Evolutionary conservation across 257 asterid genomes (phyloP).

Genomic region (Buddleja alternifolia): DNA sequence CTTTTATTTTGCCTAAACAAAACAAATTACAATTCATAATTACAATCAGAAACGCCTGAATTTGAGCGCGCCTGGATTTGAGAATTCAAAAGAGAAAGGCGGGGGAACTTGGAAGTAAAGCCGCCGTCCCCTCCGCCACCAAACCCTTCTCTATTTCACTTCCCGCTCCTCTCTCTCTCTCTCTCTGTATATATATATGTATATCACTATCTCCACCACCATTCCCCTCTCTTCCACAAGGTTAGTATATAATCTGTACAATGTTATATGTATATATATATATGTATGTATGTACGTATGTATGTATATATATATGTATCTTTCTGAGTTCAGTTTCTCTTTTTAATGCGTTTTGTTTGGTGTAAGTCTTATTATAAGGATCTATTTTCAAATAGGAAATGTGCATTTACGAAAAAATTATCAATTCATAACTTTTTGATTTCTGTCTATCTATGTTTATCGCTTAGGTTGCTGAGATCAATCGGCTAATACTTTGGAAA

Average conservation of each 20-base stretch:
- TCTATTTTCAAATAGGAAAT: background rate
- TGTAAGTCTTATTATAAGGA: background rate
- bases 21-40: too few relatives aligned
- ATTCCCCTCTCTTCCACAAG: conserved; percentile 11
- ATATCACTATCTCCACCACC: background rate
- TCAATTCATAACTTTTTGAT: background rate
- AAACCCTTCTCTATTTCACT: background rate
- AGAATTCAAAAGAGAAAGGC: background rate
- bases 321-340: background rate
- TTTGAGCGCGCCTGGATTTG: conserved; percentile 22
- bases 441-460: background rate
- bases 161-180: conserved; percentile 26
- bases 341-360: background rate
- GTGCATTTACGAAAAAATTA: background rate
- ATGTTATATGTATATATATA: background rate
- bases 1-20: too few relatives aligned
- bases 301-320: background rate
- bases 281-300: too few relatives aligned
- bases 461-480: conserved; percentile 2
- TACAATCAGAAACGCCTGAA: background rate
- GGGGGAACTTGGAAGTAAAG: too few relatives aligned
- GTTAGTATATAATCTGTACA: conserved; percentile 12
- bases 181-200: too few relatives aligned
- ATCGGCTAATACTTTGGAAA: background rate
- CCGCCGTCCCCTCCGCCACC: too few relatives aligned